A percentile compares a stretch with the other conserved stretches of the same genome.
Conservation (phyloP, 2,329 filamentous ascomycete genomes). For the Venturia asperata region DNA sequence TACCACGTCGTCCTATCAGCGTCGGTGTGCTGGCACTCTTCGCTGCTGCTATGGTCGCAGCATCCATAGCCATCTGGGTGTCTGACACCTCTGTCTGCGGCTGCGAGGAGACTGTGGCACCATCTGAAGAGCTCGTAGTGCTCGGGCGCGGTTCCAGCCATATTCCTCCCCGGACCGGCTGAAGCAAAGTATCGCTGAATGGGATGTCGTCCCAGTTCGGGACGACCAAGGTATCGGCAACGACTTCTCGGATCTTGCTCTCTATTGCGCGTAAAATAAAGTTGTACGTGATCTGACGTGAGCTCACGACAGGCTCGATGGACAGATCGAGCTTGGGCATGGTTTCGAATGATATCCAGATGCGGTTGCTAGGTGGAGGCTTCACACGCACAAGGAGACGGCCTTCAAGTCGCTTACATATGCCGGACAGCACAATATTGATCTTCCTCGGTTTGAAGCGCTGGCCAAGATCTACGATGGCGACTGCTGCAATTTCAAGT, state of each 20-base stretch:
- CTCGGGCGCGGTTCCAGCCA: conserved; percentile 47
- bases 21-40: conserved; percentile 16
- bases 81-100: conserved; percentile 21
- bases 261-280: conserved; percentile 90
- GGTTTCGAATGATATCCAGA: conserved; percentile 95
- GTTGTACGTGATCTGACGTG: conserved; percentile 89
- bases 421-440: conserved; percentile 77
- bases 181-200: conserved; percentile 73
- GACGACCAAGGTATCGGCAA: conserved; percentile 82
- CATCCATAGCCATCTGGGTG: conserved; percentile 20
- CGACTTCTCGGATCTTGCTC: conserved; percentile 85
- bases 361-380: conserved; percentile 84
- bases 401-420: conserved; percentile 77
- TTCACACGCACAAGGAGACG: conserved; percentile 83
- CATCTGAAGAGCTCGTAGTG: conserved; percentile 20
- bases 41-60: not conserved
- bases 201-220: conserved; percentile 97
- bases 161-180: conserved; percentile 78
- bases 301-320: conserved; percentile 94
- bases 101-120: conserved; percentile 24
- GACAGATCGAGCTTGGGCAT: conserved; percentile 89
- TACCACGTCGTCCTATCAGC: conserved; percentile 13
- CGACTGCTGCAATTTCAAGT: conserved; percentile 85
- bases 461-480: conserved; percentile 79
- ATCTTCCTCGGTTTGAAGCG: conserved; percentile 88